Evolutionary conservation across 2,329 filamentous ascomycete species (phyloP), one percentile per base, ranked within the genome.

Genomic region (Emericellopsis cladophorae): DNA sequence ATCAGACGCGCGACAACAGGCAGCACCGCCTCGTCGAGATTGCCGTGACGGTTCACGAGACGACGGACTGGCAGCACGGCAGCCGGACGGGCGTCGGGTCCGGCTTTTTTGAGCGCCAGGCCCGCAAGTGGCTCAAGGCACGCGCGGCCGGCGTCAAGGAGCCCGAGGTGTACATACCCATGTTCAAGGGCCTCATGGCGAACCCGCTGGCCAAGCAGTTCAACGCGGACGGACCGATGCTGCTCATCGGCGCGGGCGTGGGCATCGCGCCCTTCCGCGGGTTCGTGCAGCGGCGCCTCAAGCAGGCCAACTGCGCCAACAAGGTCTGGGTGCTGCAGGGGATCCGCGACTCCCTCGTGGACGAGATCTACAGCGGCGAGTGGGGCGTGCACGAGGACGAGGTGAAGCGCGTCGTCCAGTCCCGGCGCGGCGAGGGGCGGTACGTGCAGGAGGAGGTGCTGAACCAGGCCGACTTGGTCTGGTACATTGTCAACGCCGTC

Each of bases 131-230:
- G 55, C 72, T 90, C 50, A 72, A 74, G 12, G 79, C 83, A 1
- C 77, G 86, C 55, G 63, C 70, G 29, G 63, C 70, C 2, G 82
- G 81, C 37, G 67, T 73, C 41, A 60, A 60, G 46, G 57, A 64
- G 38, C 70, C 63, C 3, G 75, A 87, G 49, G 56, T 96, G 14
- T 79, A 85, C 50, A 69, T 96, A 5, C 92, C 92, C 51, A 95
- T 98, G 86, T 98, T 98, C 75, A 88, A 94, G 54, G 92, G 92
- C 1, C 70, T 98, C 35, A 98, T 98, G 92, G 81, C 88, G 46
- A 98, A 98, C 59, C 92, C 92, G 0, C 74, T 98, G 2, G 92
- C 89, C 10, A 83, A 81, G 55, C 80, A 95, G 55, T 98, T 96
- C 56, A 82, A 87, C 40, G 81, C 84, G 3, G 90, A 98, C 57